These are phyloP conservation scores for Metarhizium rileyi DNA, from an alignment of 2,329 filamentous ascomycete genomes.

Conservation along the genomic window DNA sequence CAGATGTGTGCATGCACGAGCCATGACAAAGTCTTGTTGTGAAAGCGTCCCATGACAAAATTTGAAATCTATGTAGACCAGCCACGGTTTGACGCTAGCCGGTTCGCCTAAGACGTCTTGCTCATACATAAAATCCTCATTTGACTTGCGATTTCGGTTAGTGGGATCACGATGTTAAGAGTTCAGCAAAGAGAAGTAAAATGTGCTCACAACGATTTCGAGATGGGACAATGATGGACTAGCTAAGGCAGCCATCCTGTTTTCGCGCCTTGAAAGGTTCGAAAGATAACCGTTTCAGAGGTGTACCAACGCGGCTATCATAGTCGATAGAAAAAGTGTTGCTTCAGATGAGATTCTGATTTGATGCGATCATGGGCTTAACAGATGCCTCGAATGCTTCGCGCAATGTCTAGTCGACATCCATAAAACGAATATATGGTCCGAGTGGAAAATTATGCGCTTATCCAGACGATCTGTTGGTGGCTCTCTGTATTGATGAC, in stretches of 20 bases:
- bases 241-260: neutral
- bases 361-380: neutral
- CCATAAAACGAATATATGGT: neutral
- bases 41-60: conserved; percentile 71
- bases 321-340: neutral
- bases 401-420: neutral
- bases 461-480: neutral
- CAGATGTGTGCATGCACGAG: conserved; percentile 80
- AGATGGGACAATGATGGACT: neutral
- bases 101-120: conserved; percentile 85
- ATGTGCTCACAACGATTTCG: neutral
- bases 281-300: neutral
- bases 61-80: conserved; percentile 90
- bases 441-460: neutral
- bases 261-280: neutral
- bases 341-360: neutral
- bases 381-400: neutral
- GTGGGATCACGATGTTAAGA: neutral
- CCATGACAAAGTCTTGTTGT: conserved; percentile 81
- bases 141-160: conserved; percentile 42
- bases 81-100: conserved; percentile 84
- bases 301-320: neutral
- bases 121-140: conserved; percentile 92
- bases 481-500: neutral
- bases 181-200: neutral